Conservation (phyloP, 108 stramenopile species). For the Skeletonema grethae region DNA sequence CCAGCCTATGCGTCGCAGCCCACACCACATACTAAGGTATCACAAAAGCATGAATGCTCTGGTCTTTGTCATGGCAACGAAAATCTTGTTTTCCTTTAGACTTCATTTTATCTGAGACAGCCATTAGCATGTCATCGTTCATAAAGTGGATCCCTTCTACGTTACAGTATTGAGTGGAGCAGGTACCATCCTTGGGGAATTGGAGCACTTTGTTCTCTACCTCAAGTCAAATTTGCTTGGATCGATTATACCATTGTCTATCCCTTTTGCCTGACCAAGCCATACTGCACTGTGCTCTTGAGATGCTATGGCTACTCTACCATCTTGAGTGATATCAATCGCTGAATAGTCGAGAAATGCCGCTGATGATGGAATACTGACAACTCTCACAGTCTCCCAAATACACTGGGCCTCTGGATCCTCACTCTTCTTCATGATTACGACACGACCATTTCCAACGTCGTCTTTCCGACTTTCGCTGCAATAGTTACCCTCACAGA, state of each 20-base stretch:
- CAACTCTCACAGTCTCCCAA: constrained; percentile 56
- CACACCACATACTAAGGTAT: constrained; percentile 42
- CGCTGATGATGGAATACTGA: constrained; percentile 60
- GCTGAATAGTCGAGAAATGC: constrained; percentile 74
- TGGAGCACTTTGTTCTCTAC: constrained; percentile 37
- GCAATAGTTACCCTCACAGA: constrained; percentile 85
- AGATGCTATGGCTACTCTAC: constrained; percentile 64
- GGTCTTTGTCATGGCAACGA: constrained; percentile 74
- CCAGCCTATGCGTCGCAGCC: too few species aligned
- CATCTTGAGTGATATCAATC: constrained; percentile 52
- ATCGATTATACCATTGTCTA: constrained; percentile 53
- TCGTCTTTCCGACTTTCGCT: constrained; percentile 57
- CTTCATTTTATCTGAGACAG: constrained; percentile 84
- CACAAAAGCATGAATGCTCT: constrained; percentile 73
- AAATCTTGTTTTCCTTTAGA: constrained; percentile 54
- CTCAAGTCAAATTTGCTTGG: constrained; percentile 52
- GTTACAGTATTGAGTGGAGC: constrained; percentile 75
- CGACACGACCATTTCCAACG: constrained; percentile 62
- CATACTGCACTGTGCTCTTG: constrained; percentile 74
- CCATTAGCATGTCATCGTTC: constrained; percentile 66
- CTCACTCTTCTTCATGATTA: constrained; percentile 60
- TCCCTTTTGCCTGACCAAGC: constrained; percentile 55
- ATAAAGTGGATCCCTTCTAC: constrained; percentile 80
- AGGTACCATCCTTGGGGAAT: constrained; percentile 62
- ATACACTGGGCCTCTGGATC: constrained; percentile 34